These are phyloP conservation scores for Monosporascus sp. DNA, from an alignment of 2,329 filamentous ascomycete genomes.

Conservation along the genomic window DNA sequence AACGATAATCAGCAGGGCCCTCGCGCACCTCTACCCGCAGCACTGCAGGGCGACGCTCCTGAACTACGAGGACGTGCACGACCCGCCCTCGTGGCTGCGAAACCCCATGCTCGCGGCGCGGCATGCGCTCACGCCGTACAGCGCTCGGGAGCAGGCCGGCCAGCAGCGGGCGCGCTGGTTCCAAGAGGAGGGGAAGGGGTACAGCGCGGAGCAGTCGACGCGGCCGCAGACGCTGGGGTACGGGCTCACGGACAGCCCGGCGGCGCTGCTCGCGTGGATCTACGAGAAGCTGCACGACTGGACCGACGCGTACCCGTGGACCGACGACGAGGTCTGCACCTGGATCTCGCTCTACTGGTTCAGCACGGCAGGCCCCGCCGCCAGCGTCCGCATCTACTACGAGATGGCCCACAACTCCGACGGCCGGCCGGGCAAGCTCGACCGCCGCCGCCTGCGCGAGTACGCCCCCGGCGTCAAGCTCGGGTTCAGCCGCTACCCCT, in stretches of 20 bases:
- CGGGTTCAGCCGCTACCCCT: slow-evolving; percentile 50
- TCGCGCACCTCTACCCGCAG: slow-evolving; percentile 55
- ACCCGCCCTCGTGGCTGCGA: slow-evolving; percentile 42
- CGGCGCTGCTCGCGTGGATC: slow-evolving; percentile 70
- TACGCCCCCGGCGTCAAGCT: slow-evolving; percentile 34
- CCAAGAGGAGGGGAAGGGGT: slow-evolving; percentile 48
- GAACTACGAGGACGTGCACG: slow-evolving; percentile 44
- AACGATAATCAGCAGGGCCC: slow-evolving; percentile 56
- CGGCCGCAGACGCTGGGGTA: slow-evolving; percentile 71
- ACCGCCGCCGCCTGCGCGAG: slow-evolving; percentile 3
- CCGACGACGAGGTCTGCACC: slow-evolving; percentile 68
- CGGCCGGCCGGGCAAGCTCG: slow-evolving; percentile 16
- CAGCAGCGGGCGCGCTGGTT: slow-evolving; percentile 55
- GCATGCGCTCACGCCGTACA: slow-evolving; percentile 50
- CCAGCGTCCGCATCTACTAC: slow-evolving; percentile 67
- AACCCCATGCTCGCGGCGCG: slow-evolving; percentile 54
- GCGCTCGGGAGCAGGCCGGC: slow-evolving; percentile 43
- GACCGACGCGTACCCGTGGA: slow-evolving; percentile 69
- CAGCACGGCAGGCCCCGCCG: slow-evolving; percentile 60
- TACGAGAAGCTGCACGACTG: slow-evolving; percentile 77
- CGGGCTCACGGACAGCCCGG: slow-evolving; percentile 62
- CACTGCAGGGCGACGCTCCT: slow-evolving; percentile 56
- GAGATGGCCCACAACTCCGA: slow-evolving; percentile 46
- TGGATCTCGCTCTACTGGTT: slow-evolving; percentile 74
- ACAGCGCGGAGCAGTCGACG: slow-evolving; percentile 56